Base-by-base conservation (phyloP, 2,329 filamentous ascomycete genomes). In the Fusarium hostae region DNA sequence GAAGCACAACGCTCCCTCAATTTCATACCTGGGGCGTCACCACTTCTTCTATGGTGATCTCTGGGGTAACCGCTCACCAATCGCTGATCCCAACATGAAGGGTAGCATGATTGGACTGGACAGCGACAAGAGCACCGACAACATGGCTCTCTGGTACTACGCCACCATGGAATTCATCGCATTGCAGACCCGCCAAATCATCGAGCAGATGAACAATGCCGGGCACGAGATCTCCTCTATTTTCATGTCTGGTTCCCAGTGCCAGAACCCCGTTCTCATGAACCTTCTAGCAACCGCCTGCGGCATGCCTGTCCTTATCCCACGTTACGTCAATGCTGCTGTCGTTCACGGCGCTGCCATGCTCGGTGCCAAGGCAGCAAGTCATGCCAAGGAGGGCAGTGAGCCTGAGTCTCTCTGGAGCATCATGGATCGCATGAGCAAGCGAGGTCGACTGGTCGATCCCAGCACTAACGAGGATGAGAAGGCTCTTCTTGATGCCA, bases 41-140 rank as follows among this genome's bases (percentile, higher is more conserved):
- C 92, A 97, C 84, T 99, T 99, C 89, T 97, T 99, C 85, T 99
- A 99, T 81, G 96, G 96, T 71, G 96, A 99, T 79, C 87, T 98
- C 7, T 98, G 97, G 88, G 96, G 96, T 68, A 99, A 99, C 84
- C 91, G 96, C 43, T 97, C 94, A 24, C 96, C 96, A 3, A 89
- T 99, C 63, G 95, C 96, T 7, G 95, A 99, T 78, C 87, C 95
- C 30, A 92, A 90, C 82, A 99, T 99, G 96, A 92, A 92, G 73
- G 96, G 96, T 30, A 90, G 93, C 10, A 89, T 97, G 71, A 91
- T 98, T 69, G 96, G 96, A 22, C 85, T 99, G 65, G 93, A 91
- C 78, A 93, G 90, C 75, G 95, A 98, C 83, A 95, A 93, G 81
- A 93, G 90, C 75, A 88, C 96, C 52, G 94, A 97, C 78, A 92